Evolutionary conservation across 1,284 basidiomycete species (phyloP).

Genomic region (Puccinia novopanici): DNA sequence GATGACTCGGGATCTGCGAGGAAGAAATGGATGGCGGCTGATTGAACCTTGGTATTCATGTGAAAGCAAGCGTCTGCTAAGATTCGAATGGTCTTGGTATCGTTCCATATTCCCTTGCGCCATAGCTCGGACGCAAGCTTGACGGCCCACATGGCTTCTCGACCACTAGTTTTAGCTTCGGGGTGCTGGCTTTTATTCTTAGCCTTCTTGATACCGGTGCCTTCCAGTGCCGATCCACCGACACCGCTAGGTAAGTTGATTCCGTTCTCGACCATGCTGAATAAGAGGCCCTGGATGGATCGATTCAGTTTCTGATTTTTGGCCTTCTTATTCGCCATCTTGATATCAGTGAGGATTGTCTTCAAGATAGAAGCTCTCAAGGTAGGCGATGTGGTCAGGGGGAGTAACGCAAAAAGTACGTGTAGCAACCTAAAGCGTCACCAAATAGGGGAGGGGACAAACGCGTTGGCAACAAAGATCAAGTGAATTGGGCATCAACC

Average conservation of each 20-base stretch:
- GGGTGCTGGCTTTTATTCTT: slow-evolving; percentile 57
- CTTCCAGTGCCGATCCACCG: slow-evolving; percentile 77
- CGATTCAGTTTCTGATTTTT: slow-evolving; percentile 96
- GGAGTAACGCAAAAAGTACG: slow-evolving; percentile 87
- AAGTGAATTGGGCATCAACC: neutral
- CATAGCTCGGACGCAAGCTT: slow-evolving; percentile 91
- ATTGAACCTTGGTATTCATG: slow-evolving; percentile 90
- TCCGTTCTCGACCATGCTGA: slow-evolving; percentile 90
- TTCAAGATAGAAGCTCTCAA: slow-evolving; percentile 85
- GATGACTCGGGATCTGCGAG: slow-evolving; percentile 69
- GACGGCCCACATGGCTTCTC: slow-evolving; percentile 97
- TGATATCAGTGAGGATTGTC: slow-evolving; percentile 93
- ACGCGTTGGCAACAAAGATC: neutral
- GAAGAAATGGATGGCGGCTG: slow-evolving; percentile 95
- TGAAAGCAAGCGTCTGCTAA: slow-evolving; percentile 90
- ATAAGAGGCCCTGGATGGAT: slow-evolving; percentile 92
- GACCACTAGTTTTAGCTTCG: slow-evolving; percentile 64
- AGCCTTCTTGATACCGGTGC: slow-evolving; percentile 57
- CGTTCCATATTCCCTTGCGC: slow-evolving; percentile 91
- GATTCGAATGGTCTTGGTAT: slow-evolving; percentile 90
- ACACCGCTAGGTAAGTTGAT: slow-evolving; percentile 72
- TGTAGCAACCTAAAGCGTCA: slow-evolving; percentile 71
- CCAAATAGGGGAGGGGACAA: neutral
- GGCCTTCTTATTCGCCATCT: slow-evolving; percentile 80
- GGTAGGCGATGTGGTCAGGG: slow-evolving; percentile 79